Evolutionary conservation across 108 stramenopile genomes (phyloP), one percentile per base, ranked within the genome.

Genomic region (Nitzschia putrida): DNA sequence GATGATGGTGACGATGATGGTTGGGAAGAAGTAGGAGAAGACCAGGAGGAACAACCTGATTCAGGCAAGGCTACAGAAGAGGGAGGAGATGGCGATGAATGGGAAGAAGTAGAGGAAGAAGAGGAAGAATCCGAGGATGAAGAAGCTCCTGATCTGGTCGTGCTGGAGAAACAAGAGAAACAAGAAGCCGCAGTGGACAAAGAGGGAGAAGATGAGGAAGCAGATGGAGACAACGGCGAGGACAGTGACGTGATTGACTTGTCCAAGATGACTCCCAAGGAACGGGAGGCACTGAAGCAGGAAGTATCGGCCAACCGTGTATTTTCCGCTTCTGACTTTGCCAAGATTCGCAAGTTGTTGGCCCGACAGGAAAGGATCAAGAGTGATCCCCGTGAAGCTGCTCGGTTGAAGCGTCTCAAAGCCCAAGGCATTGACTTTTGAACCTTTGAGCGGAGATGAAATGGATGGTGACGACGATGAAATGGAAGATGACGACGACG

Each of bases 341-440:
- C 70, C 13, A 90, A 84, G 71, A 96, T 97, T 86, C 77, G 87
- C 39, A 93, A 94, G 78, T 82, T 96, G 59, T 90, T 92, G 10
- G 91, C 88, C 53, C 73, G 90, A n/a, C 88, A 92, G 71, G 79
- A 87, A 54, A 78, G 83, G 21, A 80, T 79, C 34, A 80, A 75
- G 18, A 67, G 86, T 22, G 92, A 94, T 72, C 95, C 92, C 8
- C 79, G 93, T 34, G 80, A 88, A 44, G 88, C 88, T 12, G 91
- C 93, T 39, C 80, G 86, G 24, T 61, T 88, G 49, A 95, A 92
- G 71, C 79, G 91, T 38, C 83, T 80, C 37, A 82, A 78, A 24
- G 89, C 93, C 16, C 80, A 66, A 50, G 93, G 93, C 4, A 60
- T 80, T 45, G 88, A 90, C 52, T 89, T n/a, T 89, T 61, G 88